A percentile compares a stretch with the other conserved stretches of the same genome.
Evolutionary conservation across 2,329 filamentous ascomycete species (phyloP).

Genomic region (Coniella vitis): DNA sequence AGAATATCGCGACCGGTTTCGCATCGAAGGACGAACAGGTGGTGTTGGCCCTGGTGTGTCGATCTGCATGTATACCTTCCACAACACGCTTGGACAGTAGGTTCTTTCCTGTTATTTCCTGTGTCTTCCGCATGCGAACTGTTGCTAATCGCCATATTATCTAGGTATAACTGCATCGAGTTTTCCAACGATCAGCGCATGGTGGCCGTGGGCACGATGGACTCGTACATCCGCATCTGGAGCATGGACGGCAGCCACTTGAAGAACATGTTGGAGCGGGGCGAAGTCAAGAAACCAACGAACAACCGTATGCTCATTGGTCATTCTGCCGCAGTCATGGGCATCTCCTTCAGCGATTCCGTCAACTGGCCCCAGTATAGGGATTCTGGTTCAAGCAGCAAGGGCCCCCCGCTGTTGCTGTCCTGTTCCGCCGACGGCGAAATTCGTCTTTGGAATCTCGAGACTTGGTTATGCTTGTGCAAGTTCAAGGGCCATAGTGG

Average conservation of each 20-base stretch:
- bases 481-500: slow-evolving; percentile 91
- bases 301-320: slow-evolving; percentile 72
- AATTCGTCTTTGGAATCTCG: slow-evolving; percentile 86
- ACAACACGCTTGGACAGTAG: slow-evolving; percentile 89
- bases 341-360: slow-evolving; percentile 74
- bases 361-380: slow-evolving; percentile 50
- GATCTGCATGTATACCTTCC: slow-evolving; percentile 96
- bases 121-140: not conserved
- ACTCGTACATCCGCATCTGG: slow-evolving; percentile 96
- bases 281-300: slow-evolving; percentile 49
- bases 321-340: slow-evolving; percentile 83
- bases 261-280: slow-evolving; percentile 54
- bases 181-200: slow-evolving; percentile 88
- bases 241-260: slow-evolving; percentile 79
- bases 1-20: slow-evolving; percentile 87
- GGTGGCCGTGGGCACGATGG: slow-evolving; percentile 81
- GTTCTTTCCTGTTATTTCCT: slow-evolving; percentile 22
- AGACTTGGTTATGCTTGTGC: slow-evolving; percentile 86
- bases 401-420: slow-evolving; percentile 66
- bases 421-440: slow-evolving; percentile 85
- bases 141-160: not conserved
- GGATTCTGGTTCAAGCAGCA: slow-evolving; percentile 35
- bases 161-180: slow-evolving; percentile 58
- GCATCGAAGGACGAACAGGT: slow-evolving; percentile 75
- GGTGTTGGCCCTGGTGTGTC: slow-evolving; percentile 79